phyloP scores from a whole-genome alignment of 768 basidiomycete genomes.

The button mushroom (Agaricus bisporus) region DNA sequence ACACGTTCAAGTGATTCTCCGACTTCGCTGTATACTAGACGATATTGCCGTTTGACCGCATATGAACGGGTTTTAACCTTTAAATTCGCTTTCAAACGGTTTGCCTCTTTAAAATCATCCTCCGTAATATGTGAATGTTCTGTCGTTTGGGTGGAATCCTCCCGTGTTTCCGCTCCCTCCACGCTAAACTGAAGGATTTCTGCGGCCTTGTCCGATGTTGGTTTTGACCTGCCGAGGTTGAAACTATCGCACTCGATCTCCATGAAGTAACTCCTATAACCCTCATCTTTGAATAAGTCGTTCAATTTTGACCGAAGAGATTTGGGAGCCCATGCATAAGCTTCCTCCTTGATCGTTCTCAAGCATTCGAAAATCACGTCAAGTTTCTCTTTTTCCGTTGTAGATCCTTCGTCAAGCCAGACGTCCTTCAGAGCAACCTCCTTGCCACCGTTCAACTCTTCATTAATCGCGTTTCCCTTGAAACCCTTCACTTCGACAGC shows the following conservation, averaged over 20 bases:
- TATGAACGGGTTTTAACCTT: not conserved
- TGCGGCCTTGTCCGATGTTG: not conserved
- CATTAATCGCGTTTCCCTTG: not conserved
- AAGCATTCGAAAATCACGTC: constrained; percentile 10
- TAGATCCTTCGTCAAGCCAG: constrained; percentile 13
- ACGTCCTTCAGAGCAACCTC: constrained; percentile 15
- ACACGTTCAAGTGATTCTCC: constrained; percentile 20
- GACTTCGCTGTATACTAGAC: not conserved
- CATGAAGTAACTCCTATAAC: constrained; percentile 3
- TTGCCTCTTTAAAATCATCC: not conserved
- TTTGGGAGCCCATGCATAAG: not conserved
- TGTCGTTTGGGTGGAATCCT: not conserved
- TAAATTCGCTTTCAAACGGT: not conserved
- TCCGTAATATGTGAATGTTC: not conserved
- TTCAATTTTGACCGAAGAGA: not conserved
- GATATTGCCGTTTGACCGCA: not conserved
- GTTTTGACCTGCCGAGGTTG: not conserved
- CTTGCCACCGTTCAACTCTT: not conserved
- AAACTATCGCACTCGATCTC: not conserved
- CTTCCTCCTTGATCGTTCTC: not conserved
- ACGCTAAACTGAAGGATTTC: not conserved
- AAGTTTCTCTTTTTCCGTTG: constrained; percentile 13
- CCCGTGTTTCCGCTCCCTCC: too few relatives aligned
- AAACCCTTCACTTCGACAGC: constrained; percentile 5
- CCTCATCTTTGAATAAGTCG: not conserved